These are phyloP conservation scores for Neckera pumila DNA, from an alignment of 225 moss, liverwort and hornwort species.

Conservation along the genomic window DNA sequence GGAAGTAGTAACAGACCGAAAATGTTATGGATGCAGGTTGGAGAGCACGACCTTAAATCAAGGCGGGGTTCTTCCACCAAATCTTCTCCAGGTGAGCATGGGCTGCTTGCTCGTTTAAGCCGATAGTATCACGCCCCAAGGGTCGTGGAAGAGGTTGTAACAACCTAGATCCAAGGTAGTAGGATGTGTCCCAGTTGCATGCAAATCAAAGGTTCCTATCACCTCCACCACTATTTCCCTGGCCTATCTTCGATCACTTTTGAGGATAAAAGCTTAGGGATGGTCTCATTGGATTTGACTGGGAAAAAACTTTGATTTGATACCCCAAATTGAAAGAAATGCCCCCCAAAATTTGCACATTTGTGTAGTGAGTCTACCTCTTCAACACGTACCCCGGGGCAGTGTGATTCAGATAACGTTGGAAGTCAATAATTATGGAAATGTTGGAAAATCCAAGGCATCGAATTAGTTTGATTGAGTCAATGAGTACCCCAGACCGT, in stretches of 20 bases:
- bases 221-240: background rate
- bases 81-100: slow-evolving; percentile 69
- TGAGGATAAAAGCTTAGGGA: background rate
- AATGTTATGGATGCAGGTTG: slow-evolving; percentile 24
- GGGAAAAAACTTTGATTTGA: background rate
- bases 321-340: background rate
- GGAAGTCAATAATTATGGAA: background rate
- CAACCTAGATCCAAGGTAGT: background rate
- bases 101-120: background rate
- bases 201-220: background rate
- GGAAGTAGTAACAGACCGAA: background rate
- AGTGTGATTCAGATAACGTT: background rate
- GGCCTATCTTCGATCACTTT: background rate
- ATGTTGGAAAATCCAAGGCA: too few species aligned
- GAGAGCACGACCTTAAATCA: slow-evolving; percentile 42
- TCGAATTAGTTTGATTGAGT: background rate
- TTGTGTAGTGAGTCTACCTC: background rate
- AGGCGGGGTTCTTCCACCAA: slow-evolving; percentile 67
- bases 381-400: background rate
- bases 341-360: background rate
- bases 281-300: background rate
- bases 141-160: background rate
- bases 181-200: background rate
- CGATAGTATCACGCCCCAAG: background rate
- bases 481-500: background rate